phyloP scores from a whole-genome alignment of 2,329 filamentous ascomycete species.

The Colletotrichum somersetense region DNA sequence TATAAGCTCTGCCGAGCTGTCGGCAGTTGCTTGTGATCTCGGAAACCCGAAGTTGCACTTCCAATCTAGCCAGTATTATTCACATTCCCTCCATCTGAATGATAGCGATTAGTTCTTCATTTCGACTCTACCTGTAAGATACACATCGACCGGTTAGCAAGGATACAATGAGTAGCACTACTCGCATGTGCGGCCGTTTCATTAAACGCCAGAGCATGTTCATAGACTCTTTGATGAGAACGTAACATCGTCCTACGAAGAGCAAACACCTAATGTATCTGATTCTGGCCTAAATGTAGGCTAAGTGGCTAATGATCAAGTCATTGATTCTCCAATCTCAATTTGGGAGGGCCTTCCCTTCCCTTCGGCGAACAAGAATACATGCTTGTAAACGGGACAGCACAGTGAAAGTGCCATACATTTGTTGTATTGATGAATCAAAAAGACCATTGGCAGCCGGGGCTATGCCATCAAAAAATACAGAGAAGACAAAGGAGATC shows the following conservation, averaged over 20 bases:
- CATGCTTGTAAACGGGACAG: no score
- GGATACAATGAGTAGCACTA: neutral
- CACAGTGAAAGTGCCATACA: no score
- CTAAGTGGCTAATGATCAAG: fast-evolving
- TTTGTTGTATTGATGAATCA: neutral
- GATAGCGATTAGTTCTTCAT: neutral
- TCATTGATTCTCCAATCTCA: neutral
- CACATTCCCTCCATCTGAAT: neutral
- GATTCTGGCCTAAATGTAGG: neutral
- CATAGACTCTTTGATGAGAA: neutral
- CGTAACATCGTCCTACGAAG: neutral
- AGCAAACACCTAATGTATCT: neutral
- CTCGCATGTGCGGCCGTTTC: neutral
- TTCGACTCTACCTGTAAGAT: neutral
- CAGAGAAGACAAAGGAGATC: neutral
- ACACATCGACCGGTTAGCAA: neutral
- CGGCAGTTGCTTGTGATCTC: neutral
- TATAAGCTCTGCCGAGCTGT: neutral
- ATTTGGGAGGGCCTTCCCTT: neutral
- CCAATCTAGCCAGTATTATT: neutral
- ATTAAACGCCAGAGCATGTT: neutral
- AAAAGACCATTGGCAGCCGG: neutral
- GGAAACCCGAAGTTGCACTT: neutral
- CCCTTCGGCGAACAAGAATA: neutral
- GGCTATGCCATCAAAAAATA: neutral